A percentile compares a stretch with the other conserved stretches of the same genome.
Conservation (phyloP, 495 filamentous ascomycete species). For the Penicillium pulvis region DNA sequence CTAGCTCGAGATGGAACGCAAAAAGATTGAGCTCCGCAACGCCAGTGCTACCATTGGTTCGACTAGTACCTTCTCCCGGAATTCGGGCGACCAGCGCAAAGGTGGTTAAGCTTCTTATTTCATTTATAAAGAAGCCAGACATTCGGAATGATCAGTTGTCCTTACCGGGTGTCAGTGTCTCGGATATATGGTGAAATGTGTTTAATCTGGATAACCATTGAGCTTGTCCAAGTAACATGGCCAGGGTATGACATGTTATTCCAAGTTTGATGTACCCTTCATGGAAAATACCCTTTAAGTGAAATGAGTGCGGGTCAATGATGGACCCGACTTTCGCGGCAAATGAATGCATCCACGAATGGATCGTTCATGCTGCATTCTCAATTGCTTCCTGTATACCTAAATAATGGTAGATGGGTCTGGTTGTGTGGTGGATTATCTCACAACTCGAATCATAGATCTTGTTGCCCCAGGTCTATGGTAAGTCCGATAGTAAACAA, state of each 20-base stretch:
- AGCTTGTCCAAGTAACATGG: slow-evolving; percentile 9
- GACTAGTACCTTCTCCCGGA: slow-evolving; percentile 37
- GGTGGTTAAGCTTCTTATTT: slow-evolving; percentile 22
- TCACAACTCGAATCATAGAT: background rate
- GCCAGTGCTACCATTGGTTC: slow-evolving; percentile 46
- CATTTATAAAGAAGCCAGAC: background rate
- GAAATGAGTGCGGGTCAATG: background rate
- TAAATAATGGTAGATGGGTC: background rate
- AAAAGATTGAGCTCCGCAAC: slow-evolving; percentile 51
- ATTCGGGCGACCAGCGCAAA: slow-evolving; percentile 30
- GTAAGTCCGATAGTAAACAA: slow-evolving; percentile 9
- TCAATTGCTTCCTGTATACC: background rate
- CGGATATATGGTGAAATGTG: slow-evolving; percentile 8
- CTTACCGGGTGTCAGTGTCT: background rate
- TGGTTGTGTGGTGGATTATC: background rate
- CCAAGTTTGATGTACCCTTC: slow-evolving; percentile 12
- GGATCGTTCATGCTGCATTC: background rate
- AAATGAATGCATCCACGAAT: background rate
- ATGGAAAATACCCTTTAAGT: slow-evolving; percentile 24
- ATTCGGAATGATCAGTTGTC: background rate
- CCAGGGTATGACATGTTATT: slow-evolving; percentile 4
- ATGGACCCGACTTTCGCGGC: background rate
- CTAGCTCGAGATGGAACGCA: slow-evolving; percentile 53
- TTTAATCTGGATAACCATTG: slow-evolving; percentile 11
- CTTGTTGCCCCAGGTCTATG: slow-evolving; percentile 6